A percentile compares a stretch with the other conserved stretches of the same genome.
These are phyloP conservation scores for Apiospora sp. DNA, from an alignment of 2,329 filamentous ascomycete species.

Conservation along the genomic window DNA sequence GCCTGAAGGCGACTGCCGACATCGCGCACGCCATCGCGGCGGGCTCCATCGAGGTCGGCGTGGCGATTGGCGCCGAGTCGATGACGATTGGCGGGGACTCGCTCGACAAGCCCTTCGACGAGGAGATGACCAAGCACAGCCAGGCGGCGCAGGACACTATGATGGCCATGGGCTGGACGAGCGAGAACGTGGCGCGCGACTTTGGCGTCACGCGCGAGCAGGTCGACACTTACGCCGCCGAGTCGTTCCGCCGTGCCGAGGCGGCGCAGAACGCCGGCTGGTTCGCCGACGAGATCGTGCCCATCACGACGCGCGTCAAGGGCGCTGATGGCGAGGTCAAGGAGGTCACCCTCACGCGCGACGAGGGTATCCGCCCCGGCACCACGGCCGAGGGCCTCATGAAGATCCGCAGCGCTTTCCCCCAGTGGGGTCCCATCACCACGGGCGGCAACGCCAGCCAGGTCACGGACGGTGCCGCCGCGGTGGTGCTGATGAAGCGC, in stretches of 20 bases:
- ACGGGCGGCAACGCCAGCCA: conserved; percentile 96
- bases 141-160: conserved; percentile 86
- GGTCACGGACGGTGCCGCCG: conserved; percentile 91
- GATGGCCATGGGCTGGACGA: conserved; percentile 98
- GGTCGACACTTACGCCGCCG: conserved; percentile 87
- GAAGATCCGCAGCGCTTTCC: conserved; percentile 92
- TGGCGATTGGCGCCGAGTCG: conserved; percentile 87
- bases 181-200: conserved; percentile 92
- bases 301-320: conserved; percentile 83
- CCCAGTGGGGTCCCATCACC: conserved; percentile 84
- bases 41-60: conserved; percentile 84
- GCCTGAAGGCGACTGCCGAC: conserved; percentile 93
- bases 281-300: conserved; percentile 94
- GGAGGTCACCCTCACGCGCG: conserved; percentile 79
- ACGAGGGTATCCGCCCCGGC: conserved; percentile 90
- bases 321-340: conserved; percentile 82
- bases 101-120: conserved; percentile 77
- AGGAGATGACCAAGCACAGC: conserved; percentile 72
- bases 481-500: conserved; percentile 92
- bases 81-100: conserved; percentile 81
- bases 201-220: conserved; percentile 82
- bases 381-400: conserved; percentile 83
- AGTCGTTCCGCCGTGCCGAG: conserved; percentile 89
- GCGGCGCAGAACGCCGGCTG: conserved; percentile 87
- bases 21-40: conserved; percentile 86